phyloP scores from a whole-genome alignment of 2,329 filamentous ascomycete genomes.

The Camillea tinctor region DNA sequence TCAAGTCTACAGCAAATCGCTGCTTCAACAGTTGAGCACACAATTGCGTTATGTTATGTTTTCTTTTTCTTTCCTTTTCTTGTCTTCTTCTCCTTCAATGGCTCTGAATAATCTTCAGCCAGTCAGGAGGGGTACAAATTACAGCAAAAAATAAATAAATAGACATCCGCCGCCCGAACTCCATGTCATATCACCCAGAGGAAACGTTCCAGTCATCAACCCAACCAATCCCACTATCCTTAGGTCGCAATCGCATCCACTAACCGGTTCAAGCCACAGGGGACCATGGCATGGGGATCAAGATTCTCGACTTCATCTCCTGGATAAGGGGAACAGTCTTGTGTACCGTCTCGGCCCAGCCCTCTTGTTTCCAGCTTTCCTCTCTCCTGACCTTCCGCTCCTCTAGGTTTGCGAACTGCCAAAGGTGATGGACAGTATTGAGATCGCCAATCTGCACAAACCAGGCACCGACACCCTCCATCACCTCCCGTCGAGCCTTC shows the following conservation, averaged over 20 bases:
- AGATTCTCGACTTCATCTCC: constrained; percentile 88
- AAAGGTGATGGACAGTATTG: constrained; percentile 96
- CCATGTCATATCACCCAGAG: background rate
- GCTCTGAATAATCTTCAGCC: background rate
- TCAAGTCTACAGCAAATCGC: too few species aligned
- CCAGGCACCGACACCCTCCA: constrained; percentile 98
- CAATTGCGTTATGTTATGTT: too few species aligned
- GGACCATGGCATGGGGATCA: constrained; percentile 96
- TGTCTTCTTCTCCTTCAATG: background rate
- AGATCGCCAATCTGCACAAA: constrained; percentile 97
- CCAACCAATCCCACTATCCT: background rate
- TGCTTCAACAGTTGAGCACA: too few species aligned
- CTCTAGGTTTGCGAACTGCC: constrained; percentile 97
- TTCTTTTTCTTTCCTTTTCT: too few species aligned
- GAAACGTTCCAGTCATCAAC: background rate
- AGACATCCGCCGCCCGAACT: background rate
- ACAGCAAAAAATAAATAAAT: background rate
- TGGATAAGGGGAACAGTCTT: constrained; percentile 98
- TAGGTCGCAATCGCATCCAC: background rate
- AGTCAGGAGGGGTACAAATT: background rate
- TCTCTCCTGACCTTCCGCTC: constrained; percentile 88
- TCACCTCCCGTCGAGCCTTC: constrained; percentile 87
- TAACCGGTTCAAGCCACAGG: constrained; percentile 66
- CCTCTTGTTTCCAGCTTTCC: constrained; percentile 91
- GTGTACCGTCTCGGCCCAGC: constrained; percentile 96